Evolutionary conservation across 371 early-diverging fungal species (phyloP), one percentile per base, ranked within the genome.

Genomic region (Neoconidiobolus thromboides): DNA sequence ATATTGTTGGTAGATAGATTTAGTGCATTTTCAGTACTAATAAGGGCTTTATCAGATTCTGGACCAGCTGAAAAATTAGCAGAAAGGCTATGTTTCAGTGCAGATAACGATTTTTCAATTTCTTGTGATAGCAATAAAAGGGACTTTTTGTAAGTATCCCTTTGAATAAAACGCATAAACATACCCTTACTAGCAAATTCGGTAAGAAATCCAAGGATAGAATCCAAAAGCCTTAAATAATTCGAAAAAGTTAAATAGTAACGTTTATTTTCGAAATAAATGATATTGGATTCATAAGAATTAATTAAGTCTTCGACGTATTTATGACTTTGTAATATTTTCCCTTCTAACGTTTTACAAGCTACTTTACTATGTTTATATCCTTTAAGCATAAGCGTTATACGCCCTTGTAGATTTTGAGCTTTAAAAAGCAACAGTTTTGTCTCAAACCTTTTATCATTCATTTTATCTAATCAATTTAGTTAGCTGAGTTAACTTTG

Each of bases 151-250:
- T 55, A 55, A 15, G 4, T 41, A 41, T 55, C 55, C 37, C 26
- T 5, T 14, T 41, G 55, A 12, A 55, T 55, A 5, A 55, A 41
- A 42, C 55, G 55, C 55, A 55, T 55, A 14, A 55, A 55, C 10
- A 55, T 26, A 9, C 38, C 55, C 37, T 55, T 55, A 5, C 40
- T 55, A 12, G 15, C 55, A 55, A 55, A 55, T 15, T 26, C 7
- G 55, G 26, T 41, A 38, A 55, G 40, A 42, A 38, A 55, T 5
- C 12, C 3, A 12, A 26, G 55, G 6, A 55, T 41, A 5, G 26
- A 41, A 7, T 42, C n/a, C 37, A 55, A 42, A n/a, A 55, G 38
- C 37, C 40, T 41, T 12, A 55, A 37, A 40, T 55, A 55, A 40
- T 55, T 55, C 5, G 3, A 12, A 41, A 55, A 55, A 6, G 55